Evolutionary conservation across 495 filamentous ascomycete species (phyloP), one percentile per base, ranked within the genome.

Genomic region (Delitschia confertaspora): DNA sequence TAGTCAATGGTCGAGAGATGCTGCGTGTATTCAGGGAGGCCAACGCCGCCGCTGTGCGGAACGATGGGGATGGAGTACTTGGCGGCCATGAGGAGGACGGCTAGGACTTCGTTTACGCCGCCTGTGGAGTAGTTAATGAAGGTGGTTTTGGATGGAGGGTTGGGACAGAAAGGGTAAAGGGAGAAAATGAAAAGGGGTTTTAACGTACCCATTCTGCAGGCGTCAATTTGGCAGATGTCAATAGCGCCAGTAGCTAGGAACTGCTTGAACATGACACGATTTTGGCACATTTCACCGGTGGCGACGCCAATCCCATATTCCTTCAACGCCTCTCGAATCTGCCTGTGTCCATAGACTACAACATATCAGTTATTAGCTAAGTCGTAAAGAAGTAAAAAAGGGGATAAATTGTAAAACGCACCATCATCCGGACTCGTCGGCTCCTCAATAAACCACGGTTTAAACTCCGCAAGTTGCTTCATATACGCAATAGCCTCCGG

Each of bases 361-460:
- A 6, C 9, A 13, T 7, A 13, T 42, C 13, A 42, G 38, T 9
- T 2, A 6, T 30, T 3, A 7, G 19, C 21, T 30, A 27, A 24
- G n/a, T 17, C 4, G 33, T 11, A 29, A 26, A 21, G n/a, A n/a
- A n/a, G n/a, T 29, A 21, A 34, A 4, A 7, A 22, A 27, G 32
- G 10, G 19, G 5, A 30, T 19, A 2, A 34, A 14, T 33, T 14
- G 23, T 14, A 16, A 14, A 24, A 40, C 48, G 3, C 37, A 51
- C 48, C 42, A 65, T 95, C 88, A 56, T 95, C 88, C 10, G 88
- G 88, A 30, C 80, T 85, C 31, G 88, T 95, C n/a, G 88, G 88
- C 71, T 95, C 88, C 66, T 95, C 88, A 54, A 95, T 94, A 68
- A 95, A 95, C 88, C 88, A 95, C 31, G 88, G 88, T 68, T 81